Base-by-base conservation (phyloP, 768 basidiomycete species). In the Collybia sordida region DNA sequence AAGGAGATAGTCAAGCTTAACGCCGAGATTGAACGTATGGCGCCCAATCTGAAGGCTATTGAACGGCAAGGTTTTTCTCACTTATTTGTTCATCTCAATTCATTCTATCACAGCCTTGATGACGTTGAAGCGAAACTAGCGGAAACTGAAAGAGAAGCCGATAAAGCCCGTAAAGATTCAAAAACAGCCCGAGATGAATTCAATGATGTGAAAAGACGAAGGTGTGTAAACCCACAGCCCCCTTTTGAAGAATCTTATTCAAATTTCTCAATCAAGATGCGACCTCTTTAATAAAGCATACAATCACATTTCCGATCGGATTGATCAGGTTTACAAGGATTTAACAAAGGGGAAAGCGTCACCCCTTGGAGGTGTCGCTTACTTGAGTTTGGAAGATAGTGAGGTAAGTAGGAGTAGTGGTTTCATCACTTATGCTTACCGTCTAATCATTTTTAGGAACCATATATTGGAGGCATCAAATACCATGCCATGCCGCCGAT, bases 401-500 rank as follows among this genome's bases (percentile, higher is more conserved):
- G 97, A 99, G 72, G 95, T 93, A 59, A 41, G 80, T 51, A 19
- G 8, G 41, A 23, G 2, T 27, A n/a, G 27, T n/a, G 8, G 12
- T 2, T 24, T n/a, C 4, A 42, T 25, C 17, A 12, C 24, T 36
- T 18, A n/a, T n/a, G n/a, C 9, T 31, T 31, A 31, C 8, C 25
- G 8, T 18, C n/a, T 45, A 15, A 50, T n/a, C 18, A 18, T 12
- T 36, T 37, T 17, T 18, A 62, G 61, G 61, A 62, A 60, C 91
- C 92, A 1, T 93, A 93, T 56, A 75, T 74, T 18, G 85, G 82
- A 31, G 93, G 97, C 47, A 92, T 99, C 73, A 98, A 97, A 68
- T 98, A 98, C 64, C 96, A 98, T 62, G 95, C 96, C 1, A 99
- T 98, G 97, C 97, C 97, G 0, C 97, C 97, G 0, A 96, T 98